These are phyloP conservation scores for Saturnispora kantuleensis DNA, from an alignment of 805 yeast species.

Conservation along the genomic window DNA sequence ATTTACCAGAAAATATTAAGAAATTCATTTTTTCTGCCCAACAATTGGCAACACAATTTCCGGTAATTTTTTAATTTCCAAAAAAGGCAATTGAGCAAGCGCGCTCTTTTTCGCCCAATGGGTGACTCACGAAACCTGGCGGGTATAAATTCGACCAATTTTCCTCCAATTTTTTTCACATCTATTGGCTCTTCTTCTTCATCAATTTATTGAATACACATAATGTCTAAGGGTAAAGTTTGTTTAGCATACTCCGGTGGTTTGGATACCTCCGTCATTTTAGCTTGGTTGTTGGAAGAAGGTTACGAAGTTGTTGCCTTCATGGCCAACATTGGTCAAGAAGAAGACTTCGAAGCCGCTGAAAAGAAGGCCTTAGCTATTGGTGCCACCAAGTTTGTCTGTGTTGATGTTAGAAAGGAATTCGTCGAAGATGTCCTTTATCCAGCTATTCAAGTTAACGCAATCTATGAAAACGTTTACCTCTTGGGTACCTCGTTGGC, in stretches of 20 bases:
- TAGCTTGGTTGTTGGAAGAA: slow-evolving; percentile 96
- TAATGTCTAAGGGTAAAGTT: slow-evolving; percentile 95
- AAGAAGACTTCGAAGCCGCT: slow-evolving; percentile 97
- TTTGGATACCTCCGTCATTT: slow-evolving; percentile 92
- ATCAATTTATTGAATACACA: slow-evolving; percentile 3
- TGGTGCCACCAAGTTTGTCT: slow-evolving; percentile 93
- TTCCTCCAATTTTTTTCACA: not conserved
- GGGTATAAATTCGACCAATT: not conserved
- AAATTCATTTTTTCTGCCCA: too few relatives aligned
- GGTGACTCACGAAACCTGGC: slow-evolving; percentile 1
- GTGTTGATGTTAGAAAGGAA: slow-evolving; percentile 90
- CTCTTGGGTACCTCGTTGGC: slow-evolving; percentile 96
- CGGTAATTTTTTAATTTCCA: too few relatives aligned
- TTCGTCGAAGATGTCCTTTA: slow-evolving; percentile 85
- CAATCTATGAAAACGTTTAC: slow-evolving; percentile 95
- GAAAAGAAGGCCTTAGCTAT: slow-evolving; percentile 91
- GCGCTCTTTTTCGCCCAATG: slow-evolving; percentile 4
- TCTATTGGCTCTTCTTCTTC: not conserved
- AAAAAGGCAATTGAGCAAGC: not conserved
- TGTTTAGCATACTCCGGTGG: slow-evolving; percentile 99
- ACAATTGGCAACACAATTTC: not conserved
- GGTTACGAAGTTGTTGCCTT: slow-evolving; percentile 98
- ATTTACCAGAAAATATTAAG: not conserved
- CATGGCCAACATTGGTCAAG: slow-evolving; percentile 98
- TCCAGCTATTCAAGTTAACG: slow-evolving; percentile 97